Conservation (phyloP, 305 asterid species). For the Galium porrigens region DNA sequence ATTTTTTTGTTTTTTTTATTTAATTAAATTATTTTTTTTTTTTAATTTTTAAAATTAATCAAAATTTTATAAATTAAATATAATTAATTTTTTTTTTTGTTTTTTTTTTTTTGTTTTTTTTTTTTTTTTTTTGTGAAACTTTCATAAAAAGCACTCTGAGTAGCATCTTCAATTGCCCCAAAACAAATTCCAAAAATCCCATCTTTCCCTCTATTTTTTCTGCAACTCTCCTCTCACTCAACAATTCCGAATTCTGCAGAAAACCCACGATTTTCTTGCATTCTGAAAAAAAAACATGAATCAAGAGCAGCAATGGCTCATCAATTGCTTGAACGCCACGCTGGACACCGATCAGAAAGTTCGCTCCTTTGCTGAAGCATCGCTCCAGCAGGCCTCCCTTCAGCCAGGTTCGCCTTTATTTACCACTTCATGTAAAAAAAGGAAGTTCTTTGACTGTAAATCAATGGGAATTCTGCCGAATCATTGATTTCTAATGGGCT, state of each 20-base stretch:
- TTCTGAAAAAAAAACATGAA: slow-evolving; percentile 30
- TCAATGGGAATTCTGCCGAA: not conserved
- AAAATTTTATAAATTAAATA: too few species aligned
- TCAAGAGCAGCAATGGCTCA: slow-evolving; percentile 66
- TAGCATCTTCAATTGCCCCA: not conserved
- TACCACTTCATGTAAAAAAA: not conserved
- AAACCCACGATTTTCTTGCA: not conserved
- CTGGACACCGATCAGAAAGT: slow-evolving; percentile 67
- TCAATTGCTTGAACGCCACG: slow-evolving; percentile 75
- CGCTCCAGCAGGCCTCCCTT: slow-evolving; percentile 67
- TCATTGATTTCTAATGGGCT: not conserved
- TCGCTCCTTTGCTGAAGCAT: slow-evolving; percentile 76
- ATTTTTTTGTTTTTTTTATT: too few species aligned
- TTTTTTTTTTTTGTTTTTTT: too few species aligned
- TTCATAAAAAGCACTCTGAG: too few species aligned
- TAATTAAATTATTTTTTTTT: too few species aligned
- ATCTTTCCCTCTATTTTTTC: not conserved
- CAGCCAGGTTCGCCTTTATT: slow-evolving; percentile 45
- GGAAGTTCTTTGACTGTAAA: not conserved
- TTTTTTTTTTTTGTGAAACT: too few species aligned
- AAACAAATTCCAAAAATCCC: slow-evolving; percentile 3
- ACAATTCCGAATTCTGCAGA: not conserved
- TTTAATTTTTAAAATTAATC: too few species aligned
- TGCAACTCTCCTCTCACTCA: not conserved
- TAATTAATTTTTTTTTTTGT: too few species aligned